Conservation (phyloP, 2,329 filamentous ascomycete species). For the Thielaviopsis ethacetica region DNA sequence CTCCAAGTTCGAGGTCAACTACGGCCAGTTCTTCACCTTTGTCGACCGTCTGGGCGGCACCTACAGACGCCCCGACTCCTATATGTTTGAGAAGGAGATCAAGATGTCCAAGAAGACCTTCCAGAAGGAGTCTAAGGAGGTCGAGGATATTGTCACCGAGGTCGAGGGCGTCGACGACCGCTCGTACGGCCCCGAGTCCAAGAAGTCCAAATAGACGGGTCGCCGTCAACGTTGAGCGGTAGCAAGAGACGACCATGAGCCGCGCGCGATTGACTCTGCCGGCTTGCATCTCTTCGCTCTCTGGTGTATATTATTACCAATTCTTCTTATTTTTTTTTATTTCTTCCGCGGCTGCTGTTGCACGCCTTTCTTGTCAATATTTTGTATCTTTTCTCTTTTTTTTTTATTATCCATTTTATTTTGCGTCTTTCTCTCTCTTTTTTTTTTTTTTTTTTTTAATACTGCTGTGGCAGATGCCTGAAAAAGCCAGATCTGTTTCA, state of each 20-base stretch:
- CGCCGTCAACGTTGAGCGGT: neutral
- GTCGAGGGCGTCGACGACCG: slow-evolving; percentile 45
- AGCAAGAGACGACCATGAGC: neutral
- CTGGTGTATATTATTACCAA: neutral
- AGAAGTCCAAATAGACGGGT: slow-evolving; percentile 27
- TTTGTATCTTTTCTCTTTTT: neutral
- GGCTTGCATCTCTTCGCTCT: neutral
- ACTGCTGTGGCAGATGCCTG: neutral
- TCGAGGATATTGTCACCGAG: slow-evolving; percentile 59
- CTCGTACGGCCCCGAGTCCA: slow-evolving; percentile 26
- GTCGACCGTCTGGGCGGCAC: slow-evolving; percentile 82
- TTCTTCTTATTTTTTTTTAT: neutral
- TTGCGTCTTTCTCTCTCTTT: neutral
- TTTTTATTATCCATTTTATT: neutral
- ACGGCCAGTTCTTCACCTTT: slow-evolving; percentile 82
- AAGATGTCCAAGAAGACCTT: slow-evolving; percentile 75
- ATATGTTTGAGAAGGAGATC: slow-evolving; percentile 67
- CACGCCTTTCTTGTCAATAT: neutral
- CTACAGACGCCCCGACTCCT: slow-evolving; percentile 71
- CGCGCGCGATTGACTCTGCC: too few relatives aligned
- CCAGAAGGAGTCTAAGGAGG: slow-evolving; percentile 59
- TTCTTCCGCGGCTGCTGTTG: neutral
- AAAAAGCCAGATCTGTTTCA: neutral
- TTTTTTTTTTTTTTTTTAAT: neutral
- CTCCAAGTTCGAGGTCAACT: slow-evolving; percentile 45